Evolutionary conservation across 169 alveolate species (phyloP), one percentile per base, ranked within the genome.

Genomic region (Plasmodium gallinaceum): DNA sequence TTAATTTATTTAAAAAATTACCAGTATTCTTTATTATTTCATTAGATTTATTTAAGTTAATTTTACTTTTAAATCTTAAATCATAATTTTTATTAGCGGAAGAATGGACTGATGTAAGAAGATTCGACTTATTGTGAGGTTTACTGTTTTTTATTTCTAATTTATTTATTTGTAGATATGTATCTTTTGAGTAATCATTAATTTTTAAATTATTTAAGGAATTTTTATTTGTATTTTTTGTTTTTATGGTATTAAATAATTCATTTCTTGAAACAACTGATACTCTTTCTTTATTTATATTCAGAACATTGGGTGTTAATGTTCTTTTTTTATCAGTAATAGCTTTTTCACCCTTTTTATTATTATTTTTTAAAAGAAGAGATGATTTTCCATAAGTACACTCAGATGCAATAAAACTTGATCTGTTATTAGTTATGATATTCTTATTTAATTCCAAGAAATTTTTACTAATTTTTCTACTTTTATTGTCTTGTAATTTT

Each of bases 211-310:
- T 18, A 24, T 51, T 57, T 16, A 58, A 1, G n/a, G 18, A 16
- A 1, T 62, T 39, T 51, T 39, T 60, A 20, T 74, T 32, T 12
- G 7, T 48, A 60, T 48, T 22, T 58, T 52, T 78, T 26, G 14
- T 64, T 51, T 52, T 78, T 32, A 51, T 58, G 20, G 18, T n/a
- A 57, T 65, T 65, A 24, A 78, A 78, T 78, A 78, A 32, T 37
- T 78, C 89, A 12, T 65, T 42, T 45, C 43, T 62, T 24, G 89
- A 78, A 32, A 78, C 52, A 58, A 66, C 89, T 24, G 45, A 76
- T 0, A 78, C 89, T 43, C 45, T 74, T 32, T 60, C 60, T 8
- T 74, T 45, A 5, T 48, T 65, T 45, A 7, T 42, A 65, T 7
- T 60, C 16, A 54, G 16, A 22, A 22, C 22, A 43, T 60, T 74